Evolutionary conservation across 495 filamentous ascomycete genomes (phyloP).

Genomic region (Aspergillus panamensis): DNA sequence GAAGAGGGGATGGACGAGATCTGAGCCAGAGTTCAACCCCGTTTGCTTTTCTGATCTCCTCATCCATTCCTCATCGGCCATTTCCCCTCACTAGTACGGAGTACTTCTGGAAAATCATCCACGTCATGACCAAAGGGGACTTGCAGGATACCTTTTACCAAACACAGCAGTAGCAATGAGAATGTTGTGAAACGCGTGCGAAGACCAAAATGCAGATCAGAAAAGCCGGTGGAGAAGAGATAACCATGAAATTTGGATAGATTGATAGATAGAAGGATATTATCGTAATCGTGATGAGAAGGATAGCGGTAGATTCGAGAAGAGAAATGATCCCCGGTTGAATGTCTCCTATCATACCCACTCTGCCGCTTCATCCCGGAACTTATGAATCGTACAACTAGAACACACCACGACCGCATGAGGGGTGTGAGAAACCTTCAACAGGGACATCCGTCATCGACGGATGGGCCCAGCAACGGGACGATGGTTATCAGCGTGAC

Average conservation of each 20-base stretch:
- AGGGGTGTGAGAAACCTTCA: not conserved
- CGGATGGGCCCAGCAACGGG: not conserved
- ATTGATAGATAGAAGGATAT: not conserved
- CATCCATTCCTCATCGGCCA: not conserved
- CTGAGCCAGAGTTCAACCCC: too few species aligned
- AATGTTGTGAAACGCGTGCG: not conserved
- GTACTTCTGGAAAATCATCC: conserved; percentile 5
- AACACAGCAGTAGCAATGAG: not conserved
- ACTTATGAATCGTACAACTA: not conserved
- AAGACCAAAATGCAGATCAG: not conserved
- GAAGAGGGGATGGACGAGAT: not conserved
- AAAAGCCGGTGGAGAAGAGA: not conserved
- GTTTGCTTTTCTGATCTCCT: not conserved
- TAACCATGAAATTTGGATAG: not conserved
- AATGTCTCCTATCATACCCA: not conserved
- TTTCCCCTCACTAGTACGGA: not conserved
- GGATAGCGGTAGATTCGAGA: too few species aligned
- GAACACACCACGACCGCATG: not conserved
- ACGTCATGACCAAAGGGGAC: conserved; percentile 11
- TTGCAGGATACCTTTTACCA: not conserved
- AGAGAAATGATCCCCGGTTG: not conserved
- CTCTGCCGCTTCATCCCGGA: not conserved
- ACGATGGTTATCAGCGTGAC: conserved; percentile 7
- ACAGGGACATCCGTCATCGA: not conserved
- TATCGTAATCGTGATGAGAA: too few species aligned